A percentile compares a stretch with the other conserved stretches of the same genome.
Conservation (phyloP, 371 early-diverging fungal species). For the Thermomucor indicae-seudaticae region DNA sequence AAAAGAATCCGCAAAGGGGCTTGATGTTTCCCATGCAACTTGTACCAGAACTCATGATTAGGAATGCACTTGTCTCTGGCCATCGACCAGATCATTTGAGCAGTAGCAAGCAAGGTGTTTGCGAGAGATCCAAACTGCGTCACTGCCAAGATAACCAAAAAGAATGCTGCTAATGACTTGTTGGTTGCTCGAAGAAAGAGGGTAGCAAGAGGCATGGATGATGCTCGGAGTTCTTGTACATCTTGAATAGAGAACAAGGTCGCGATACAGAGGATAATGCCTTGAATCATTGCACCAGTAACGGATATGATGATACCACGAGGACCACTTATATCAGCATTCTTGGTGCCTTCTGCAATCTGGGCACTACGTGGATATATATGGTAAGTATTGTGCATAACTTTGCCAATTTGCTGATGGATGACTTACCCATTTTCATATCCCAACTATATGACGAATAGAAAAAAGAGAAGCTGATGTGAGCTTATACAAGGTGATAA, state of each 20-base stretch:
- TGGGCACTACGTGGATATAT: conserved; percentile 18
- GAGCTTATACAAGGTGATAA: not conserved
- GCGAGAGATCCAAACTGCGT: conserved; percentile 16
- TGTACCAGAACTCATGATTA: conserved; percentile 16
- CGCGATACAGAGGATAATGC: conserved; percentile 26
- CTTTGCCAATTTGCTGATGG: not conserved
- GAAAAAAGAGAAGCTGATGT: not conserved
- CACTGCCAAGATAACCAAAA: conserved; percentile 20
- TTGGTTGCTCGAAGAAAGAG: conserved; percentile 18
- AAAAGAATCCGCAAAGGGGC: conserved; percentile 14
- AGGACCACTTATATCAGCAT: conserved; percentile 36
- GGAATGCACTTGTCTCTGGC: conserved; percentile 22
- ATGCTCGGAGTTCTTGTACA: conserved; percentile 17
- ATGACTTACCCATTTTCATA: conserved; percentile 24
- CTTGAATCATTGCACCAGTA: conserved; percentile 28
- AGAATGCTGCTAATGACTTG: conserved; percentile 10
- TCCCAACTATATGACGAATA: conserved; percentile 18
- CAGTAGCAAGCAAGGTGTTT: conserved; percentile 14
- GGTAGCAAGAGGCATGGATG: conserved; percentile 16
- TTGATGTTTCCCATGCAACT: conserved; percentile 6
- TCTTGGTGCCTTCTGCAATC: conserved; percentile 41
- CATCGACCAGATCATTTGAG: conserved; percentile 21
- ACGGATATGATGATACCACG: conserved; percentile 40
- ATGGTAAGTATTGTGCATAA: not conserved
- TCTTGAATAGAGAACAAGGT: conserved; percentile 39